Base-by-base conservation (phyloP, 495 filamentous ascomycete genomes). In the Chaetomium cochliodes region DNA sequence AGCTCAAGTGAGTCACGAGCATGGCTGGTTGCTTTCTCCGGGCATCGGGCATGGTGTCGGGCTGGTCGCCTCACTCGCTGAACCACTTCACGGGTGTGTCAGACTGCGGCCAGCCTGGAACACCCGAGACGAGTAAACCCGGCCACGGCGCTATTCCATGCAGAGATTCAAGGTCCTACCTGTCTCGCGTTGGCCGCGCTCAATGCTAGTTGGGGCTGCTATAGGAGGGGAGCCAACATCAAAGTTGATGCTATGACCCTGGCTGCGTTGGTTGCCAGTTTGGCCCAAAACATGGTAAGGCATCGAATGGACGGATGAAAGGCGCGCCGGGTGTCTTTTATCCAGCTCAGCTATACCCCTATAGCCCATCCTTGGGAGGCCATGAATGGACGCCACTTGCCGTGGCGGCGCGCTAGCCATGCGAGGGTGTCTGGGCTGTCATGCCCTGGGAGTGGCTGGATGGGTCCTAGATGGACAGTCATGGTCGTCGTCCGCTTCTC, bases 161-260 rank as follows among this genome's bases (percentile, higher is more conserved):
- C n/a, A 47, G 18, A 20, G 44, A 8, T 1, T 11, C n/a, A 47
- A n/a, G 16, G 44, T 20, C 44, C n/a, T 47, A 44, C 13, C 3
- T 44, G 41, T 47, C n/a, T 47, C n/a, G 44, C 8, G 44, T n/a
- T 26, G 5, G 23, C 23, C 22, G 25, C 22, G 49, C 49, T 12
- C 49, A 51, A 51, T 51, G 22, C 49, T 51, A 51, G n/a, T 5
- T 47, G n/a, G 18, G 18, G 44, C 47, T 51, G 49, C 13, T 51
- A 51, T 51, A 51, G 49, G 49, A 23, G 49, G 49, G 49, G 7
- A 51, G 49, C 49, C 49, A 51, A 51, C 49, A 22, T 51, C 49
- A 23, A 26, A 23, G 22, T 51, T 51, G 49, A 51, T 51, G 49
- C 49, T 51, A 51, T 44, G 13, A 6, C 41, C 41, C 41, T 18